Evolutionary conservation across 2,329 filamentous ascomycete species (phyloP), one percentile per base, ranked within the genome.

Genomic region (Periconia macrospinosa): DNA sequence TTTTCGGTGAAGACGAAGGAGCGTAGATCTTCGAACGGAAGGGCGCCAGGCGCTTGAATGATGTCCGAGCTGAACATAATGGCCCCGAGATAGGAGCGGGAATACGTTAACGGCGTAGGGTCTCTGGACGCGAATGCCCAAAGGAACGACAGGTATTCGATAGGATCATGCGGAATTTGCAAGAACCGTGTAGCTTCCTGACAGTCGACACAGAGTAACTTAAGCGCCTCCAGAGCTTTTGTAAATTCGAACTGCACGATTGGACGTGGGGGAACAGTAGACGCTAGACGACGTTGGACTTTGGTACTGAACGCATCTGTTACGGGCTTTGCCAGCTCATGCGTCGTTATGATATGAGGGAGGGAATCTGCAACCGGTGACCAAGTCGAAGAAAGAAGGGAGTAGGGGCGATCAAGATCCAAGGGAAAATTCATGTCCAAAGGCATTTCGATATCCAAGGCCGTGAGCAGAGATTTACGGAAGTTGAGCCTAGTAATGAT

Each of bases 241-340:
- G 87, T 83, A 61, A 90, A 88, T 23, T 83, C 84, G 2, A 92
- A 78, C 49, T 91, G 82, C 11, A 97, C 90, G 63, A 97, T 93
- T 0, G 93, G 92, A 9, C 93, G 84, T 8, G 94, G 94, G 3
- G 94, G 94, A 65, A 97, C 92, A 0, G 92, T 97, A 62, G 92
- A 97, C 1, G 94, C 92, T 30, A 99, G 80, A 58, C 89, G 89
- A n/a, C 92, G 84, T 69, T 99, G 94, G 37, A 97, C 82, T 69
- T 96, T 96, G 20, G 86, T 85, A 63, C 91, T 97, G 71, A 97
- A 97, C 0, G 92, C 86, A n/a, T 87, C 86, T 0, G 86, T 82
- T 0, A 95, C 85, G 0, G 84, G 73, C 47, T 81, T 85, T 0
- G 85, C 89, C 2, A 93, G 73, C 0, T 74, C 62, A 50, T 87